Evolutionary conservation across 139 green algal species (phyloP).

Genomic region (Chlamydomonas incerta): DNA sequence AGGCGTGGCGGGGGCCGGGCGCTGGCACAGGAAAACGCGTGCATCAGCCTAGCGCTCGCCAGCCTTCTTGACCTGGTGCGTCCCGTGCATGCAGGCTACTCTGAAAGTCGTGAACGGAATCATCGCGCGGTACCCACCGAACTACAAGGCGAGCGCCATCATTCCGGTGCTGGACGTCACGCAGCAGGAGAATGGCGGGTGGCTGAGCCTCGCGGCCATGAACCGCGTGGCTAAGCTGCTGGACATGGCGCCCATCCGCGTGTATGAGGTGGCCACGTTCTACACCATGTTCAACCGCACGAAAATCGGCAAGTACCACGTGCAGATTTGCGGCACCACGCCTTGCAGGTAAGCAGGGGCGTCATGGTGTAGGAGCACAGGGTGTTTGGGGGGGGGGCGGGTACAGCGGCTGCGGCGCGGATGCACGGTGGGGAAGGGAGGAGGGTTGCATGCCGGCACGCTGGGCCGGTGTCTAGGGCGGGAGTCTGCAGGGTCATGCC

Average conservation of each 20-base stretch:
- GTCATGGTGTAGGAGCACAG: neutral
- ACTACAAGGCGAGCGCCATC: conserved; percentile 94
- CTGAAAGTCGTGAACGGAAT: conserved; percentile 78
- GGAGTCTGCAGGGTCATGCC: too few species aligned
- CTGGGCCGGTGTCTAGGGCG: too few species aligned
- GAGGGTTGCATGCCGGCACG: too few species aligned
- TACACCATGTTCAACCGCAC: conserved; percentile 99
- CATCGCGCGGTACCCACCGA: conserved; percentile 90
- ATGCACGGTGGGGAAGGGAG: too few species aligned
- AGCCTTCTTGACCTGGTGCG: neutral
- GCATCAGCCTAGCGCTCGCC: neutral
- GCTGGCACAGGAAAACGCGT: neutral
- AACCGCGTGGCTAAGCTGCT: conserved; percentile 92
- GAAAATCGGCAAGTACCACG: conserved; percentile 97
- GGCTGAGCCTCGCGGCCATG: conserved; percentile 90
- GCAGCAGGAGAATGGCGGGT: conserved; percentile 97
- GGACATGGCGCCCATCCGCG: conserved; percentile 91
- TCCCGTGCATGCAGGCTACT: conserved; percentile 37
- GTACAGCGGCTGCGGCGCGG: too few species aligned
- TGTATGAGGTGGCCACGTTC: conserved; percentile 98
- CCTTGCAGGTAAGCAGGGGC: conserved; percentile 82
- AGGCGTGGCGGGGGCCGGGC: neutral
- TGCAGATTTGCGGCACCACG: conserved; percentile 98
- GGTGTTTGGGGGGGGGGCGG: neutral
- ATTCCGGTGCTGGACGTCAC: conserved; percentile 97